phyloP scores from a whole-genome alignment of 2,329 filamentous ascomycete genomes.

The Sclerotinia trifoliorum region DNA sequence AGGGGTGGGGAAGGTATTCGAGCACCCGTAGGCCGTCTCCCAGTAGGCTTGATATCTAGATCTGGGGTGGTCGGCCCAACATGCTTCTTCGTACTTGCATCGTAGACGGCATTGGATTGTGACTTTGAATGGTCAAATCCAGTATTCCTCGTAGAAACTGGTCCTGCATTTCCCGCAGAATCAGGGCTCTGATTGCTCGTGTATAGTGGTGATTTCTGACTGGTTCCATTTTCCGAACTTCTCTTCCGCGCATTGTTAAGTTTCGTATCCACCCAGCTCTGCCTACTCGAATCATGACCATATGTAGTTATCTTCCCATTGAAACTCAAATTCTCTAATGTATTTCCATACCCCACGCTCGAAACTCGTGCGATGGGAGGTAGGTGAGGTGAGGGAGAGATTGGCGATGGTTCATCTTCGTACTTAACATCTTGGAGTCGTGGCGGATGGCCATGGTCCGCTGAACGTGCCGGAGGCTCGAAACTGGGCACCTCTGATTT shows the following conservation, averaged over 20 bases:
- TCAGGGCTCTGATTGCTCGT: constrained; percentile 30
- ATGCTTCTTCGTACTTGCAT: constrained; percentile 24
- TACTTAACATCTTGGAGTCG: constrained; percentile 31
- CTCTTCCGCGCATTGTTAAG: constrained; percentile 23
- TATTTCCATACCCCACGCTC: constrained; percentile 30
- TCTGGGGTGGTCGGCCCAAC: constrained; percentile 28
- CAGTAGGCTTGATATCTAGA: constrained; percentile 27
- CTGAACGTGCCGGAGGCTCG: constrained; percentile 32
- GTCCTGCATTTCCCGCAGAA: constrained; percentile 32
- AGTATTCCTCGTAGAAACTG: constrained; percentile 23
- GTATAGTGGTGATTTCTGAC: constrained; percentile 30
- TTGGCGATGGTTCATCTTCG: constrained; percentile 28
- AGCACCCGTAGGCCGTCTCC: constrained; percentile 32
- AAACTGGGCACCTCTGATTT: constrained; percentile 34
- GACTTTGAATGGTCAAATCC: constrained; percentile 28
- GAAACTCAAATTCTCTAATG: constrained; percentile 20
- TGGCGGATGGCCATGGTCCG: constrained; percentile 36
- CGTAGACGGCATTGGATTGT: constrained; percentile 25
- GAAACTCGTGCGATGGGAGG: constrained; percentile 43
- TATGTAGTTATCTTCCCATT: constrained; percentile 6
- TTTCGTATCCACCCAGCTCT: constrained; percentile 19
- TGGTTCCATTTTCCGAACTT: constrained; percentile 24
- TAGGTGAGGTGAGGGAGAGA: constrained; percentile 50
- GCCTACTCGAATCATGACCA: constrained; percentile 23
- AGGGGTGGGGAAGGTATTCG: constrained; percentile 36